Evolutionary conservation across 352 stramenopile genomes (phyloP).

Genomic region (Peronospora belbahrii): DNA sequence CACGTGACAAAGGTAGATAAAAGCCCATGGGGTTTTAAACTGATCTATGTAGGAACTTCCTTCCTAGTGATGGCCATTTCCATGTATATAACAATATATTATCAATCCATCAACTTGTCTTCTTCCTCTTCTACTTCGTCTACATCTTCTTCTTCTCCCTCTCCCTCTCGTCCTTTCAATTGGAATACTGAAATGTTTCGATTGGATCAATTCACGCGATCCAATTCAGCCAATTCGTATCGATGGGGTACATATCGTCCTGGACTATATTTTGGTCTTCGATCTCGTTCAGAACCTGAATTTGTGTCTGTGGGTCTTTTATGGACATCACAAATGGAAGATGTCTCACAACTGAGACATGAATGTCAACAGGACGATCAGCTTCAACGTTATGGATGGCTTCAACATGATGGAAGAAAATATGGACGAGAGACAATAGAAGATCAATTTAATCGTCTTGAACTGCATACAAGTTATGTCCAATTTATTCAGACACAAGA

Average conservation of each 20-base stretch:
- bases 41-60: slow-evolving; percentile 21
- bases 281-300: slow-evolving; percentile 54
- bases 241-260: slow-evolving; percentile 75
- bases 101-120: no score
- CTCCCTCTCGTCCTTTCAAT: background rate
- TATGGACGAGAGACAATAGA: slow-evolving; percentile 58
- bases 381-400: slow-evolving; percentile 75
- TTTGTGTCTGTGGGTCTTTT: slow-evolving; percentile 67
- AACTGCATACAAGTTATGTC: slow-evolving; percentile 51
- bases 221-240: slow-evolving; percentile 30
- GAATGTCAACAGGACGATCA: slow-evolving; percentile 71
- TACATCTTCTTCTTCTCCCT: no score
- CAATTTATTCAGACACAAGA: no score
- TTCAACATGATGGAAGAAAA: slow-evolving; percentile 54
- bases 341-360: slow-evolving; percentile 66
- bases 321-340: slow-evolving; percentile 60
- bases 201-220: slow-evolving; percentile 24
- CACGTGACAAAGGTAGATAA: no score
- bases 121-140: no score
- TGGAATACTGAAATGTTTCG: slow-evolving; percentile 32
- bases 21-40: slow-evolving; percentile 16
- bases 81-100: slow-evolving; percentile 20
- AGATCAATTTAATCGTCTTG: slow-evolving; percentile 69
- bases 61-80: slow-evolving; percentile 24
- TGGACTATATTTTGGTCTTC: slow-evolving; percentile 71